Evolutionary conservation across 2,329 filamentous ascomycete species (phyloP), one percentile per base, ranked within the genome.

Genomic region (Trichophyton schoenleinii): DNA sequence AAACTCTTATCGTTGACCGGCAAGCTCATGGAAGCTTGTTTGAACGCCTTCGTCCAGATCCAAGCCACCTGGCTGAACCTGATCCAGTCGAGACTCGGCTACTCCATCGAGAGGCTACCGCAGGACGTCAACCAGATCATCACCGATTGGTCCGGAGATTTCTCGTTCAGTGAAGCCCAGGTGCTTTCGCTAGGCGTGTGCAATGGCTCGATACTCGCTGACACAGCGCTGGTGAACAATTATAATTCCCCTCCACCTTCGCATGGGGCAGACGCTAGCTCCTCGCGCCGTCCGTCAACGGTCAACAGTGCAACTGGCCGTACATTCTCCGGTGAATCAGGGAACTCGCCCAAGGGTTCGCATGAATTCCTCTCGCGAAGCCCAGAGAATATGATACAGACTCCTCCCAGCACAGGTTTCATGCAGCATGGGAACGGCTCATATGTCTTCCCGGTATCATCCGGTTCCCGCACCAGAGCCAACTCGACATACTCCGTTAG

Each of bases 21-120:
- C 64, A 88, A 86, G 68, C 79, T 96, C 64, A 90, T 94, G 68
- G 88, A 91, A 68, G 86, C 88, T 25, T 92, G 89, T 68, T 80
- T 96, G 49, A 83, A 82, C 62, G 91, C 90, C 68, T 90, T 97
- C 69, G 84, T 96, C 66, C 85, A 87, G 65, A 86, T 95, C 53
- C 91, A 96, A 73, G 81, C 84, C 18, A 81, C 83, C 57, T 99
- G 92, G 92, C 91, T 87, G 71, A 80, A 81, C 61, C 85, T 89
- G 44, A 91, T 91, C 84, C 87, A 88, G 68, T 87, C 88, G 67
- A 96, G 95, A 77, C 63, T 66, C 64, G 85, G 83, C 66, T 81
- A 83, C 7, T 83, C 94, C 1, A 79, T 96, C 3, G 84, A 86
- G 38, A 83, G 87, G 60, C 59, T 79, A 79, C 57, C 81, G 85